Percentiles rank a stretch among this genome's conserved stretches.
phyloP scores from a whole-genome alignment of 768 basidiomycete species.

The Boletus insuetus region DNA sequence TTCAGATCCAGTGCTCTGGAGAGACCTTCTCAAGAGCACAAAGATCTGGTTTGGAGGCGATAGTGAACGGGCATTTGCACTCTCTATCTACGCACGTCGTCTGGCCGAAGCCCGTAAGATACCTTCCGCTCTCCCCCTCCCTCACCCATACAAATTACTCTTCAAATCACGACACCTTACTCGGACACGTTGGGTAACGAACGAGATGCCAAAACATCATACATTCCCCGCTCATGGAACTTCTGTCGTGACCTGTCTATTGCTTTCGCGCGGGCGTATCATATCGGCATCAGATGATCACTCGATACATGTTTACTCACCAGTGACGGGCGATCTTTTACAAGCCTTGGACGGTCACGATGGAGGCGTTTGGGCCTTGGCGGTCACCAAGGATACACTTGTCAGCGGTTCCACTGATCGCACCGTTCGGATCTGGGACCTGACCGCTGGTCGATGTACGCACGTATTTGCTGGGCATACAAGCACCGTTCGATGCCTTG shows the following conservation, averaged over 20 bases:
- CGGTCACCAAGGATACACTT: constrained; percentile 79
- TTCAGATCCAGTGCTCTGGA: constrained; percentile 87
- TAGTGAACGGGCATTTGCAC: constrained; percentile 77
- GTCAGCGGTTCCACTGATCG: constrained; percentile 94
- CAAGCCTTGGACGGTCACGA: constrained; percentile 85
- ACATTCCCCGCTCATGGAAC: constrained; percentile 87
- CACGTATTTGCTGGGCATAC: constrained; percentile 97
- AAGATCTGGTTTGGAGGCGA: constrained; percentile 89
- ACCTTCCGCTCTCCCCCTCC: constrained; percentile 57
- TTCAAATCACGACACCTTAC: constrained; percentile 90
- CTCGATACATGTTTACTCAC: constrained; percentile 92
- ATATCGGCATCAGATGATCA: constrained; percentile 98
- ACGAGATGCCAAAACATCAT: constrained; percentile 67
- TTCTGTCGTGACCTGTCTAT: constrained; percentile 91
- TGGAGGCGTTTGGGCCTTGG: constrained; percentile 97
- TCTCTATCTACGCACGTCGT: constrained; percentile 63
- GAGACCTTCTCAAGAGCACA: constrained; percentile 76
- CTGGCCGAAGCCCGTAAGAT: constrained; percentile 37
- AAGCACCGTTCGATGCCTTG: constrained; percentile 92
- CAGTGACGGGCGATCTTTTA: constrained; percentile 72
- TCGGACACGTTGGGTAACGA: constrained; percentile 75
- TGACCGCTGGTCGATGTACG: constrained; percentile 74
- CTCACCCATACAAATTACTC: constrained; percentile 88
- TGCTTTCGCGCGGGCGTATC: constrained; percentile 92
- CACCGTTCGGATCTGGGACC: constrained; percentile 90